Conservation (phyloP, 1,284 basidiomycete species). For the Ganoderma lingzhi region DNA sequence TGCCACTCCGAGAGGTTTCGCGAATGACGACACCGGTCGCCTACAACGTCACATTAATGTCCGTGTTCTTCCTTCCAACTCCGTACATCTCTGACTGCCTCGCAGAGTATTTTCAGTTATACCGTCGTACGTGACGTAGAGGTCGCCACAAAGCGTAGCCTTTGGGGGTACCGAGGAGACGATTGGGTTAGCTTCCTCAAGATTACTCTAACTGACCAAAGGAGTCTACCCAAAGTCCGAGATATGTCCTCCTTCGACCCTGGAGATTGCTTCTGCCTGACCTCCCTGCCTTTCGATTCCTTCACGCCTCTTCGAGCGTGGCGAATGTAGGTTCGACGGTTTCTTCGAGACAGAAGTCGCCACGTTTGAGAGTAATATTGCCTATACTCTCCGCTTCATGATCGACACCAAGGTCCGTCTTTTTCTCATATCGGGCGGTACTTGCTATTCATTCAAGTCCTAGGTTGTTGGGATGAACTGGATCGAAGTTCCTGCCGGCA, state of each 20-base stretch:
- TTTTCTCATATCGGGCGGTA: not conserved
- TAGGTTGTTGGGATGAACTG: slow-evolving; percentile 98
- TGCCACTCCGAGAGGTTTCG: slow-evolving; percentile 84
- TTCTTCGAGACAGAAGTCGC: slow-evolving; percentile 65
- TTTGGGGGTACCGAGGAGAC: slow-evolving; percentile 91
- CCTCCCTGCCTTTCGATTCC: slow-evolving; percentile 15
- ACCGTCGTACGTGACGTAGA: slow-evolving; percentile 65
- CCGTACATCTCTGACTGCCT: slow-evolving; percentile 1
- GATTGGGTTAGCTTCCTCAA: slow-evolving; percentile 84
- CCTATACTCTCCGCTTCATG: slow-evolving; percentile 92
- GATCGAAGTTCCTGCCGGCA: slow-evolving; percentile 88
- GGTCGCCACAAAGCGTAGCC: slow-evolving; percentile 71
- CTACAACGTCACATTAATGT: slow-evolving; percentile 85
- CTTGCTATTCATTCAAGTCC: slow-evolving; percentile 13
- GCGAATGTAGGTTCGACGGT: slow-evolving; percentile 78
- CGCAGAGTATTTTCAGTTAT: slow-evolving; percentile 42
- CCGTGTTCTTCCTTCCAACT: slow-evolving; percentile 37
- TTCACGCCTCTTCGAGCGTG: slow-evolving; percentile 87
- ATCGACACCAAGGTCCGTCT: slow-evolving; percentile 85
- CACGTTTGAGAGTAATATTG: slow-evolving; percentile 94
- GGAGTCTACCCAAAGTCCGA: slow-evolving; percentile 85
- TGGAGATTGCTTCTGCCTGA: slow-evolving; percentile 26
- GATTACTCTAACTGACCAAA: slow-evolving; percentile 78
- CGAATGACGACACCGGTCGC: slow-evolving; percentile 67
- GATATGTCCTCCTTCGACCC: slow-evolving; percentile 66